Evolutionary conservation across 148 eudicot species (phyloP).

Genomic region (Fagopyrum tataricum): DNA sequence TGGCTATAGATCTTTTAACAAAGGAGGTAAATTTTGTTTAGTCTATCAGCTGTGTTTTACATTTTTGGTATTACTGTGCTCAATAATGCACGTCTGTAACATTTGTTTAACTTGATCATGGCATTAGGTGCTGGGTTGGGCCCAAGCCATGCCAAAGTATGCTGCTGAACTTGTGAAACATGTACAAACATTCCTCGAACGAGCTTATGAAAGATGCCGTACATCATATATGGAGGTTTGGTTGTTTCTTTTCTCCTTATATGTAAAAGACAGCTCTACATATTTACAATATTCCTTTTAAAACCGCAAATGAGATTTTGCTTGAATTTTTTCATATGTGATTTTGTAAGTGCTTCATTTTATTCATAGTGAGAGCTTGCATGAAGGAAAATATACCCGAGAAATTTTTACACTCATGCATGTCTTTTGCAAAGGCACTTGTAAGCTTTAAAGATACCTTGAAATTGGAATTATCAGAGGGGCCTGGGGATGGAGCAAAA

Average conservation of each 20-base stretch:
- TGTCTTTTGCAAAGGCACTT: background rate
- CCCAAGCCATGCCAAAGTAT: conserved; percentile 98
- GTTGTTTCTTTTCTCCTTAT: conserved; percentile 14
- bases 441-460: background rate
- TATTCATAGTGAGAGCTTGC: conserved; percentile 5
- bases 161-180: conserved; percentile 82
- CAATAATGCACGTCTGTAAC: background rate
- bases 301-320: background rate
- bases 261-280: background rate
- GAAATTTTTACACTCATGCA: background rate
- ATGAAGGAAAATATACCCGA: background rate
- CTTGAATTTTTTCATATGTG: background rate
- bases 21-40: conserved; percentile 62
- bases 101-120: conserved; percentile 5
- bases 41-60: background rate
- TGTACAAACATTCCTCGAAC: conserved; percentile 89
- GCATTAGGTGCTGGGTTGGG: conserved; percentile 93
- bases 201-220: conserved; percentile 98
- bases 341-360: background rate
- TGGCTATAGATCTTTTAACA: conserved; percentile 88
- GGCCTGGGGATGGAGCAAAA: background rate
- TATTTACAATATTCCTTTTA: background rate
- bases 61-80: background rate
- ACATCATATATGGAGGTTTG: conserved; percentile 93
- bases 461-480: background rate